These are phyloP conservation scores for Aspergillus tanneri DNA, from an alignment of 2,329 filamentous ascomycete genomes.

Conservation along the genomic window DNA sequence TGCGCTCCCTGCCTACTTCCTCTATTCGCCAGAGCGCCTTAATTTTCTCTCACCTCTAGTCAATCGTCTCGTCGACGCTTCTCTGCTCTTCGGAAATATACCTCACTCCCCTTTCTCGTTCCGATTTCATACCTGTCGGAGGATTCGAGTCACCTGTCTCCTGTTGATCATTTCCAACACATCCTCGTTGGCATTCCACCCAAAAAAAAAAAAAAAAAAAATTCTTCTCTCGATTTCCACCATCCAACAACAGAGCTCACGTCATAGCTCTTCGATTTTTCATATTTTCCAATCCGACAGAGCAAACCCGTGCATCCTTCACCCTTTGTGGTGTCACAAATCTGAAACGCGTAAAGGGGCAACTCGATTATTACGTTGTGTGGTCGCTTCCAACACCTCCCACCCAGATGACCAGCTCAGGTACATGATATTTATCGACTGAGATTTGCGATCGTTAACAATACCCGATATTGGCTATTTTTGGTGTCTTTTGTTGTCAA, in stretches of 20 bases:
- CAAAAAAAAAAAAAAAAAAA: not conserved
- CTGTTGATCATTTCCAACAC: conserved; percentile 17
- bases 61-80: conserved; percentile 1
- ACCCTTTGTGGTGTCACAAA: not conserved
- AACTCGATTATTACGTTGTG: conserved; percentile 7
- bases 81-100: conserved; percentile 11
- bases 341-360: conserved; percentile 16
- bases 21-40: not conserved
- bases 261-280: not conserved
- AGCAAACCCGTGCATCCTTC: not conserved
- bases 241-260: not conserved
- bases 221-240: not conserved
- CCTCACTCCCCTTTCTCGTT: conserved; percentile 5
- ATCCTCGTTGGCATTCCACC: conserved; percentile 16
- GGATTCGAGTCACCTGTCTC: conserved; percentile 11
- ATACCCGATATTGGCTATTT: not conserved
- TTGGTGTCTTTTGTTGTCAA: conserved; percentile 6
- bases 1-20: conserved; percentile 13
- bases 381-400: conserved; percentile 1
- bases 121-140: conserved; percentile 9
- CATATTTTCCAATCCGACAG: not conserved
- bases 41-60: not conserved
- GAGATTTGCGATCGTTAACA: not conserved
- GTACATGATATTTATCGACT: conserved; percentile 4
- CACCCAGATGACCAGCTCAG: conserved; percentile 14